Evolutionary conservation across 129 eudicot species (phyloP).

Genomic region (Arctium lappa): DNA sequence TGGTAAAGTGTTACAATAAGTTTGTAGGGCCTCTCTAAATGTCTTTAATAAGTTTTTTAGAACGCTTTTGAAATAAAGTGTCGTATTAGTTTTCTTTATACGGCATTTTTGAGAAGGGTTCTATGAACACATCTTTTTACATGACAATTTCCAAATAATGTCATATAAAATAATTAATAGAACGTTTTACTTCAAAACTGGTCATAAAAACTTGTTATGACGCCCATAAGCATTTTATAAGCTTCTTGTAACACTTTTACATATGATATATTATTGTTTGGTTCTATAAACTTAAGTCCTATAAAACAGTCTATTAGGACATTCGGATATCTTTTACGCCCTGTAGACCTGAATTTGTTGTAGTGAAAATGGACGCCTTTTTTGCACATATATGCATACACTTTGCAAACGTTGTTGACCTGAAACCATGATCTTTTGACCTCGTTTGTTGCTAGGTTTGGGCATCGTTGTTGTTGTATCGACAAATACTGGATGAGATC

Average conservation of each 20-base stretch:
- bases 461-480: constrained; percentile 88
- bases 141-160: no score
- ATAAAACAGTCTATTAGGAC: no score
- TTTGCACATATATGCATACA: background rate
- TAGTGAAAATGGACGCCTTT: no score
- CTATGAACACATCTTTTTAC: no score
- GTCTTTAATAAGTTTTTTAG: no score
- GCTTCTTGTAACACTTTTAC: background rate
- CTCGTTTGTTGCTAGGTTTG: constrained; percentile 52
- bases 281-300: background rate
- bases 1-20: background rate
- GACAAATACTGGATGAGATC: constrained; percentile 86
- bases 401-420: background rate
- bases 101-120: background rate
- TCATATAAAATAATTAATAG: no score
- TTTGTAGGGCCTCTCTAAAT: background rate
- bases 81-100: no score
- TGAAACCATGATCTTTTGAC: background rate
- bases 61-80: background rate
- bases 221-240: no score
- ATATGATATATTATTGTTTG: no score
- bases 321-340: background rate
- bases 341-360: background rate
- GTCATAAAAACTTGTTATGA: no score
- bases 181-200: no score